Evolutionary conservation across 2,329 filamentous ascomycete species (phyloP), one percentile per base, ranked within the genome.

Genomic region (Neopestalotiopsis clavispora): DNA sequence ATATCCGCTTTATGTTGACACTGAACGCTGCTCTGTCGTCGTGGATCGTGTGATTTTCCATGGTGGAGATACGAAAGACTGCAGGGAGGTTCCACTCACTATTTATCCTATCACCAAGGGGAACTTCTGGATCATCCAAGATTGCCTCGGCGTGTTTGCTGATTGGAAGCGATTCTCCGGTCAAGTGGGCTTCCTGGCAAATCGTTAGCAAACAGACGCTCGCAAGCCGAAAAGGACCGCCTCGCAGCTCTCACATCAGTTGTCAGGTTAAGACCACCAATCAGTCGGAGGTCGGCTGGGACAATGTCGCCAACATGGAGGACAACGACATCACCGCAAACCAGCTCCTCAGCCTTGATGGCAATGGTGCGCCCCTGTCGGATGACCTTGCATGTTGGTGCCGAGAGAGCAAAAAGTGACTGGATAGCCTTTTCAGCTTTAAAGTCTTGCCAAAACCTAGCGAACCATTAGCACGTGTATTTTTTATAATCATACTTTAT

Each of bases 111-210:
- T 94, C 92, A 67, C 91, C 91, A 69, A 91, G 87, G 23, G 90
- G 86, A 69, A 91, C 85, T 45, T 87, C 83, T 52, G 78, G 75
- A 69, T 86, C 83, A 57, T 84, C 80, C 65, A 91, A 84, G 61
- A 89, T 80, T 59, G 80, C 83, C 45, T 89, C 84, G n/a, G 88
- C 82, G 74, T 88, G 84, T 81, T 94, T 91, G 83, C 84, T 87
- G 67, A 92, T 90, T 69, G 91, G 89, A 6, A 92, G 79, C 45
- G 91, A 92, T 81, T 94, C 92, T 71, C 92, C 92, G 14, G 92
- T 94, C 52, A 94, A 86, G 69, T 92, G 85, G 13, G 91, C 90
- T 79, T 94, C 91, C 59, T 62, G 32, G 17, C 32, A 38, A 40
- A 38, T 59, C 2, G 12, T 59, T 59, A 59, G 57, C 57, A 23